phyloP scores from a whole-genome alignment of 2,329 filamentous ascomycete genomes.

The Monosporascus ibericus region DNA sequence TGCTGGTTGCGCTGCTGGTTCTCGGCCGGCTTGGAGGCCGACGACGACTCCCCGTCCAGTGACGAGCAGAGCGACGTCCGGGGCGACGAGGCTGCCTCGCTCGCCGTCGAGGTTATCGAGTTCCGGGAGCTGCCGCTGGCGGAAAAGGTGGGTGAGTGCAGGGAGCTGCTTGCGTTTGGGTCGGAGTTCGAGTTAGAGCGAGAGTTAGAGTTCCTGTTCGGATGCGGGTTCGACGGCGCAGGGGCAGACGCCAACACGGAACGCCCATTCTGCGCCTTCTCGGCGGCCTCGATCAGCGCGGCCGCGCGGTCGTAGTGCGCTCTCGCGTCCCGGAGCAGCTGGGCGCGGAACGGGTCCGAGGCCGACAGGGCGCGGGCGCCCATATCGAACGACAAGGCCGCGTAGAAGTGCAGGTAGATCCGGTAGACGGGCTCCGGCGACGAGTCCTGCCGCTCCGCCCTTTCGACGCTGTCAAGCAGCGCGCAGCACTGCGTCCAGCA shows the following conservation, averaged over 20 bases:
- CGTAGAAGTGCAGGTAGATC: slow-evolving; percentile 56
- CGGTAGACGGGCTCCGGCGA: slow-evolving; percentile 44
- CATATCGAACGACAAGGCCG: slow-evolving; percentile 53
- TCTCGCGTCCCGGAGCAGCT: slow-evolving; percentile 45
- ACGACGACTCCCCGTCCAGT: slow-evolving; percentile 12
- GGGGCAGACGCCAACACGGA: slow-evolving; percentile 29
- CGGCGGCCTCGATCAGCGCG: slow-evolving; percentile 40
- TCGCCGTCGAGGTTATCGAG: slow-evolving; percentile 29
- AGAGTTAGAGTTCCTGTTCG: no score
- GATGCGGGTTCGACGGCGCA: slow-evolving; percentile 19
- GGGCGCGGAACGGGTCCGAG: slow-evolving; percentile 39
- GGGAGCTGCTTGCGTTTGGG: slow-evolving; percentile 23
- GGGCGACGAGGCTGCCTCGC: slow-evolving; percentile 39
- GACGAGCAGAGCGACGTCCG: slow-evolving; percentile 35
- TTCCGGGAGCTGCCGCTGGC: slow-evolving; percentile 38
- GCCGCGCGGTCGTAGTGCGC: slow-evolving; percentile 45
- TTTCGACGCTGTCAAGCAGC: slow-evolving; percentile 41
- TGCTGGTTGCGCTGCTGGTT: slow-evolving; percentile 11
- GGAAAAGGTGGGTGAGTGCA: slow-evolving; percentile 42
- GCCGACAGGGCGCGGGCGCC: slow-evolving; percentile 43
- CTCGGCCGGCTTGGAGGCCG: background rate
- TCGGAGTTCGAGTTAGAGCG: no score
- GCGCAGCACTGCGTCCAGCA: slow-evolving; percentile 49
- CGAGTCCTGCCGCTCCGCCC: slow-evolving; percentile 19
- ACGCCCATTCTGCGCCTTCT: slow-evolving; percentile 31